These are phyloP conservation scores for Yamadazyma friedrichii DNA, from an alignment of 1,139 yeast genomes.

Conservation along the genomic window DNA sequence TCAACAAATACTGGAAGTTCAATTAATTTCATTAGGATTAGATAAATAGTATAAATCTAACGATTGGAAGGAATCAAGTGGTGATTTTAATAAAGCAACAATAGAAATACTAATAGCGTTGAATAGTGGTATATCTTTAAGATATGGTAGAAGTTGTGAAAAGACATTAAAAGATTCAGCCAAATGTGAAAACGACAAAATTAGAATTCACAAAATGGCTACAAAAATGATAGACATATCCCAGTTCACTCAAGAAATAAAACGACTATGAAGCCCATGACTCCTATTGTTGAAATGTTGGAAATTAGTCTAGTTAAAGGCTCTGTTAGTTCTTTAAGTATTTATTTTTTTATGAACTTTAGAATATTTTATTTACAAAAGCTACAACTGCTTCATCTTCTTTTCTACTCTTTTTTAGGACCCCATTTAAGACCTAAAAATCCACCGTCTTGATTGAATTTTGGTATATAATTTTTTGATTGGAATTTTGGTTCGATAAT, in stretches of 20 bases:
- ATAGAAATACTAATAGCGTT: constrained; percentile 26
- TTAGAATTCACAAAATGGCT: too few relatives aligned
- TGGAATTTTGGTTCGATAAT: constrained; percentile 63
- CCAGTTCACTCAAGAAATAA: background rate
- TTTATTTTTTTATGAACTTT: constrained; percentile 5
- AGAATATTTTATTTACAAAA: background rate
- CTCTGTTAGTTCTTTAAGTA: background rate
- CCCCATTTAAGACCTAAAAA: constrained; percentile 88
- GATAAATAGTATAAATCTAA: constrained; percentile 43
- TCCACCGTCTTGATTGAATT: constrained; percentile 40
- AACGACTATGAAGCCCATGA: too few relatives aligned
- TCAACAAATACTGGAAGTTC: constrained; percentile 18
- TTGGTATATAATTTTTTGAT: constrained; percentile 35
- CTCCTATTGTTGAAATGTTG: too few relatives aligned
- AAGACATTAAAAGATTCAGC: constrained; percentile 6
- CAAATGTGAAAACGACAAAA: background rate
- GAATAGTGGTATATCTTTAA: constrained; percentile 18
- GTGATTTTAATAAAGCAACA: constrained; percentile 42
- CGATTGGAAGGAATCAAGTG: constrained; percentile 25
- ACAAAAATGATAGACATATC: background rate
- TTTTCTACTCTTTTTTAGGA: constrained; percentile 49
- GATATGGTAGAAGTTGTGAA: constrained; percentile 31
- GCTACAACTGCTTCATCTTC: too few relatives aligned
- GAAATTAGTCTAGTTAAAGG: background rate
- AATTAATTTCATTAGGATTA: constrained; percentile 52